Base-by-base conservation (phyloP, 2,329 filamentous ascomycete species). In the Penicillium sp. region DNA sequence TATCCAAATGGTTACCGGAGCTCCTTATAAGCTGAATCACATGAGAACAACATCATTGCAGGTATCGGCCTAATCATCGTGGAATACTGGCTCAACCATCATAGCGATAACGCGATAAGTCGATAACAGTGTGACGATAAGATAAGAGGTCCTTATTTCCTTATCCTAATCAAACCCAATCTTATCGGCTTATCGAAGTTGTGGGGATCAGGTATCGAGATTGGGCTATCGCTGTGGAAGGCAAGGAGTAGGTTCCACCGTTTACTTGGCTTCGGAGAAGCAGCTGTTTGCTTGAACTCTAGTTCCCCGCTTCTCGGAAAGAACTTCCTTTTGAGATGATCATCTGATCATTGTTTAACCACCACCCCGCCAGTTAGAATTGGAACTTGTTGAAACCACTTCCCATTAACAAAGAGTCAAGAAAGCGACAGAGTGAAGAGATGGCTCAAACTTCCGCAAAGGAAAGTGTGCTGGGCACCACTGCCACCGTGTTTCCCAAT, bases 391-490 rank as follows among this genome's bases (percentile, higher is more conserved):
- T 26, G 43, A 26, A 14, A 13, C 4, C 26, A 31, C 16, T 19
- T 13, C n/a, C 1, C n/a, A 27, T 31, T 19, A 14, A n/a, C 16
- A 21, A 31, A 6, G 21, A 19, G 3, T 14, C 26, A 29, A 29
- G 26, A 31, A 42, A 22, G 19, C 39, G 9, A 22, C 39, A 42
- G 19, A 42, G n/a, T 22, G 19, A 42, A 21, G 19, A 27, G 16
- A 50, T 50, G 48, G 16, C 31, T 50, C 16, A 42, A 22, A 29
- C 21, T 14, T 19, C 33, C 11, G 26, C 19, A 27, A 50, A 35
- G 7, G 47, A 35, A 26, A 44, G 42, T 33, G 33, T 52, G 19
- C 43, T 56, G 1, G 54, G 54, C 27, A 56, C 48, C 14, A 48
- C 54, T 21, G 43, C 44, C 21, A 48, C 10, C 14, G 29, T 10